phyloP scores from a whole-genome alignment of 1,284 basidiomycete genomes.

The Fistulina hepatica region DNA sequence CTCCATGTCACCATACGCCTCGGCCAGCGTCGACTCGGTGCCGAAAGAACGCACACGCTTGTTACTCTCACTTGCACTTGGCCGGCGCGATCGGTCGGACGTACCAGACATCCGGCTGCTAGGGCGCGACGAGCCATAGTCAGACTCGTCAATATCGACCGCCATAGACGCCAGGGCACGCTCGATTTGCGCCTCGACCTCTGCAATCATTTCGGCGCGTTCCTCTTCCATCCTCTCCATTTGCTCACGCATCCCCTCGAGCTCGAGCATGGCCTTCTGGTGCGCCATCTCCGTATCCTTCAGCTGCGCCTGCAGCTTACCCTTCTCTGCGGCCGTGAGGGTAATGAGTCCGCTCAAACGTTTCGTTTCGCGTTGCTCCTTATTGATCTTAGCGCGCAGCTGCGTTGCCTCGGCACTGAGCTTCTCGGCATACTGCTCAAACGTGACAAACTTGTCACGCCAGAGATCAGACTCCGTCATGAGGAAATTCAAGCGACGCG shows the following conservation, averaged over 20 bases:
- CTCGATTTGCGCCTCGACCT: constrained; percentile 81
- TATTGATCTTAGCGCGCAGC: constrained; percentile 72
- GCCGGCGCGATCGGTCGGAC: constrained; percentile 39
- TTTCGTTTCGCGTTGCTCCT: constrained; percentile 80
- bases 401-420: constrained; percentile 76
- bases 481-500: constrained; percentile 76
- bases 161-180: constrained; percentile 74
- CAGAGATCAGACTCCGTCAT: constrained; percentile 86
- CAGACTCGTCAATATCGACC: constrained; percentile 64
- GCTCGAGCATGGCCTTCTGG: constrained; percentile 53
- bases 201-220: constrained; percentile 76
- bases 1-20: constrained; percentile 44
- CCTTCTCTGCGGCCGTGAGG: constrained; percentile 65
- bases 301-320: constrained; percentile 59
- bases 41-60: constrained; percentile 50
- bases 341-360: constrained; percentile 68
- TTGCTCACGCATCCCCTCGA: constrained; percentile 59
- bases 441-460: constrained; percentile 86
- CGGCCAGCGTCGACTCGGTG: constrained; percentile 67
- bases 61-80: constrained; percentile 36
- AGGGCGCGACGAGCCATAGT: constrained; percentile 47
- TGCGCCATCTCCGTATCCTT: constrained; percentile 65
- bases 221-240: constrained; percentile 81
- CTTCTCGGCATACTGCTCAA: constrained; percentile 88
- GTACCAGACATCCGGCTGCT: constrained; percentile 29